Conservation (phyloP, 176 grass and related monocot genomes). For the Rhynchospora breviuscula region DNA sequence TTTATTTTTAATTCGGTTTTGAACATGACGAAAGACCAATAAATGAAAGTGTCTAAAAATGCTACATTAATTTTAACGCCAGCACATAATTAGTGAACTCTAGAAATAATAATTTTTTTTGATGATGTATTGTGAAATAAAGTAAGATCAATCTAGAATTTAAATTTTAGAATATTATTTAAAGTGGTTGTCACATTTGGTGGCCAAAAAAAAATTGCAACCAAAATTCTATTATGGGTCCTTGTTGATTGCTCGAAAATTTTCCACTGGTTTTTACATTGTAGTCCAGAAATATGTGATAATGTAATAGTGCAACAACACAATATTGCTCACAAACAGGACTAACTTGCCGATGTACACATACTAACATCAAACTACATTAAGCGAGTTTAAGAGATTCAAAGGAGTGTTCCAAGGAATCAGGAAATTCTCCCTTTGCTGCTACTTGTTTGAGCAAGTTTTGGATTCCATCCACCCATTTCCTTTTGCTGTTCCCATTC, state of each 20-base stretch:
- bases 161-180: neutral
- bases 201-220: neutral
- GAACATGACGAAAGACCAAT: too few species aligned
- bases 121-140: too few species aligned
- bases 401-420: neutral
- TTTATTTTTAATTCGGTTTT: too few species aligned
- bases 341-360: neutral
- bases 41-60: too few species aligned
- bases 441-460: conserved; percentile 50
- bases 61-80: too few species aligned
- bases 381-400: neutral
- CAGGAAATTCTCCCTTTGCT: neutral
- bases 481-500: conserved; percentile 34
- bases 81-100: too few species aligned
- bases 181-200: neutral
- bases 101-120: too few species aligned
- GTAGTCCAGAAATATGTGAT: neutral
- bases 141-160: too few species aligned
- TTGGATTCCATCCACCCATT: conserved; percentile 52
- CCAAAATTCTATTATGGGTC: neutral
- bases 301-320: neutral
- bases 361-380: neutral
- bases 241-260: neutral
- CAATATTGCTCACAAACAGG: neutral
- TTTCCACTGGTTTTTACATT: neutral